phyloP scores from a whole-genome alignment of 345 rosid species.

The Eucalyptus tenuipes region DNA sequence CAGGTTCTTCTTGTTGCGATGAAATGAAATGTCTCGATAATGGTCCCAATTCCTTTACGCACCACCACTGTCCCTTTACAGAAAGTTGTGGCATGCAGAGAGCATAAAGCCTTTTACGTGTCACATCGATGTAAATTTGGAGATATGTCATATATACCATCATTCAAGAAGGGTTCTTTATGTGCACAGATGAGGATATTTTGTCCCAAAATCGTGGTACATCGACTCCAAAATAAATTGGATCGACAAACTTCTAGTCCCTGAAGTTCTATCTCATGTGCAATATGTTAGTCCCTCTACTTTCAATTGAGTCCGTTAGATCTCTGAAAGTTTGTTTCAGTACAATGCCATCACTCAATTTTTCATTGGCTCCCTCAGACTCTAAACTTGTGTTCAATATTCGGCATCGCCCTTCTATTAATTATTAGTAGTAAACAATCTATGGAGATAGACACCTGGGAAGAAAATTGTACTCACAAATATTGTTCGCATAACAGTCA shows the following conservation, averaged over 20 bases:
- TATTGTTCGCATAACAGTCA: neutral
- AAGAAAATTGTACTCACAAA: neutral
- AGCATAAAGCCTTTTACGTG: neutral
- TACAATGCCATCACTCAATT: neutral
- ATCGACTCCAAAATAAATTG: neutral
- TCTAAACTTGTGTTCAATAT: neutral
- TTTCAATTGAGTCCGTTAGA: neutral
- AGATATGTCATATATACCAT: neutral
- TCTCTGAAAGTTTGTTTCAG: neutral
- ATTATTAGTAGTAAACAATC: neutral
- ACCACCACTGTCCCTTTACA: neutral
- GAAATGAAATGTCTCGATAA: neutral
- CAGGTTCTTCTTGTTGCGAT: neutral
- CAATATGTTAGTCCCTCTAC: neutral
- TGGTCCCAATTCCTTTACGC: neutral
- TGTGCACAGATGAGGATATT: neutral
- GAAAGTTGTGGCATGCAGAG: neutral
- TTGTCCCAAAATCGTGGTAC: neutral
- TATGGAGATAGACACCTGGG: neutral
- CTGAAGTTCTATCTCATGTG: neutral
- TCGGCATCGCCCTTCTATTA: neutral
- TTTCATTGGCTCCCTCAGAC: neutral
- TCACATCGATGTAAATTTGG: neutral
- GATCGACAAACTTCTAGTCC: neutral
- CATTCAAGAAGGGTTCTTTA: neutral